Percentiles rank a stretch among this genome's conserved stretches.
These are phyloP conservation scores for Puccinia hordei DNA, from an alignment of 1,284 basidiomycete genomes.

Conservation along the genomic window DNA sequence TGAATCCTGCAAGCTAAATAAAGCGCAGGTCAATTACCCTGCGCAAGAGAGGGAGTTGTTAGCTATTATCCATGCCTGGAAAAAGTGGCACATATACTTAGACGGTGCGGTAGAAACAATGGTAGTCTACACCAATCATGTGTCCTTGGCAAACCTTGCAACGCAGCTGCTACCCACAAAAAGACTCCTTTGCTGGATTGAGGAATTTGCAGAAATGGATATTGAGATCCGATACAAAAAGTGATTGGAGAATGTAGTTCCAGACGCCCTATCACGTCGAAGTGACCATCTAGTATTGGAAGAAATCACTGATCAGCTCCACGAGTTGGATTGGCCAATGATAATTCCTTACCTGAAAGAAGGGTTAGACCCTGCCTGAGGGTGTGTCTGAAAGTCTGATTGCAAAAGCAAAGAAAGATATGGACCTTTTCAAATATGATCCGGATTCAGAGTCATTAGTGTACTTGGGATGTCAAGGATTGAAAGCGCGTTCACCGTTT, in stretches of 20 bases:
- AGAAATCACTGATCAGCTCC: no score
- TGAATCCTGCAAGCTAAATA: slow-evolving; percentile 51
- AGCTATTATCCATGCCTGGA: neutral
- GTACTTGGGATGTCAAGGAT: no score
- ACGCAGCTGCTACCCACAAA: neutral
- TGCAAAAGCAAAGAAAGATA: no score
- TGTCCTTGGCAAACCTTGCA: neutral
- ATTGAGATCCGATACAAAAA: no score
- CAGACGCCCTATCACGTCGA: slow-evolving; percentile 15
- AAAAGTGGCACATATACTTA: neutral
- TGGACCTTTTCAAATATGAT: neutral
- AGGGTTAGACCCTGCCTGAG: neutral
- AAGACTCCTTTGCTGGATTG: no score
- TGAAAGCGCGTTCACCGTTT: neutral
- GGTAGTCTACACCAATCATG: neutral
- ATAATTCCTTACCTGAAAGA: no score
- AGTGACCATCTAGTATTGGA: neutral
- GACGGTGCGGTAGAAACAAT: neutral
- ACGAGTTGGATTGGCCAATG: slow-evolving; percentile 2
- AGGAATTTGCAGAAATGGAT: no score
- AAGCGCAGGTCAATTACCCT: neutral
- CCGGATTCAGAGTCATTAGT: no score
- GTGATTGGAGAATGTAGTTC: neutral
- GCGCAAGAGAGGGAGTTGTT: neutral
- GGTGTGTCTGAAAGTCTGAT: no score